Conservation (phyloP, 306 rosid species). For the Pyrus pyrifolia region DNA sequence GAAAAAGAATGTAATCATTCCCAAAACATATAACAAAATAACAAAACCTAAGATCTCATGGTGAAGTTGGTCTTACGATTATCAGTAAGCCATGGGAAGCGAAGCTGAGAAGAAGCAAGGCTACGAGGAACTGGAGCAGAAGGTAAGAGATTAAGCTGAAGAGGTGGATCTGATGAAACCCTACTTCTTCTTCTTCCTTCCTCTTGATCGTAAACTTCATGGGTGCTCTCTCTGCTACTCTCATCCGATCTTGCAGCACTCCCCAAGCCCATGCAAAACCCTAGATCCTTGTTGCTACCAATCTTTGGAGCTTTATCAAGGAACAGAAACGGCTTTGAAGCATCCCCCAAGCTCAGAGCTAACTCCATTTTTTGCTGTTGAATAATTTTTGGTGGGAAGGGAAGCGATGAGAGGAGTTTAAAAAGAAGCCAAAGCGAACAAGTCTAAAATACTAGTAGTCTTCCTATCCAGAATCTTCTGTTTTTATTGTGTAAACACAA, state of each 20-base stretch:
- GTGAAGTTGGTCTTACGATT: slow-evolving; percentile 24
- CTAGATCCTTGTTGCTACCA: slow-evolving; percentile 26
- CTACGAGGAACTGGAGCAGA: slow-evolving; percentile 54
- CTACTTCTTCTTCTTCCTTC: background rate
- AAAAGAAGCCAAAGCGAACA: slow-evolving; percentile 7
- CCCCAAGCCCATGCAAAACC: slow-evolving; percentile 49
- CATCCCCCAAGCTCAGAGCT: slow-evolving; percentile 73
- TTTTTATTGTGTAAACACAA: background rate
- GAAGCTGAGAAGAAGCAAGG: slow-evolving; percentile 35
- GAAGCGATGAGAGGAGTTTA: slow-evolving; percentile 6
- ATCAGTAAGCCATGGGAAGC: slow-evolving; percentile 64
- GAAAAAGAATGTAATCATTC: background rate
- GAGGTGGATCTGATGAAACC: slow-evolving; percentile 57
- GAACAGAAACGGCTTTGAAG: slow-evolving; percentile 42
- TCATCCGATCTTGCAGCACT: slow-evolving; percentile 17
- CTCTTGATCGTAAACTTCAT: slow-evolving; percentile 8
- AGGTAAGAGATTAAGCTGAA: slow-evolving; percentile 84
- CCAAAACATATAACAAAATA: background rate
- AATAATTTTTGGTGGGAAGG: background rate
- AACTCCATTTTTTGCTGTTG: slow-evolving; percentile 48
- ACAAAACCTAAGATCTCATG: background rate
- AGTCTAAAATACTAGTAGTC: background rate
- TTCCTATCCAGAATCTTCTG: background rate
- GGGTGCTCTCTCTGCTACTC: background rate
- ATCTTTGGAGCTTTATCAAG: slow-evolving; percentile 35